Base-by-base conservation (phyloP, 345 rosid species). In the Linum usitatissimum region DNA sequence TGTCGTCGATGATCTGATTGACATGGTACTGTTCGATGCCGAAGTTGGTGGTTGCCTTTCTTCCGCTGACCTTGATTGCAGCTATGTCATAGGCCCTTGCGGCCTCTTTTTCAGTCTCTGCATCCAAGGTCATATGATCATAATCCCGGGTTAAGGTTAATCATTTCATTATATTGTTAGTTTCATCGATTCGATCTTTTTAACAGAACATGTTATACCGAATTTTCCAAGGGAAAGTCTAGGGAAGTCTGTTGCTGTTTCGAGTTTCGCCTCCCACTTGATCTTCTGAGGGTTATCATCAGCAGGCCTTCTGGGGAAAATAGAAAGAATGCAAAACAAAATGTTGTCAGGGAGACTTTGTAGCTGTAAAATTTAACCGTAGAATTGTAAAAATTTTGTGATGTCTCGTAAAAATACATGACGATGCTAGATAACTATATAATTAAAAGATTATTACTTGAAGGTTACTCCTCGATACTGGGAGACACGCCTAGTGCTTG, bases 31-130 rank as follows among this genome's bases (percentile, higher is more conserved):
- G 38, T 4, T 7, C 38, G 8, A 34, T 34, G 38, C 59, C 66
- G 18, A 55, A 78, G 42, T 78, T 78, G 59, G 77, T 65, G 10
- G 59, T 15, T 5, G 38, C 38, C 8, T 34, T 34, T 4, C 4
- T 34, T 34, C 79, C 74, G 57, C 18, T 65, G 30, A 70, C 30
- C 68, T 67, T 68, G 39, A 75, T 73, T 4, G 65, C 62, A 10
- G 82, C 77, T 1, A 79, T 14, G 42, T 79, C 79, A 53, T 63
- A 68, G 0, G 82, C 79, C 42, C 45, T 58, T 1, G 79, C 82
- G 13, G 82, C 82, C 63, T 65, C 68, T 56, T 67, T 75, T 55
- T 73, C 79, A 13, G 73, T 70, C 1, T 55, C 51, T 23, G 28
- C 28, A 23, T 23, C 28, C 28, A 23, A 23, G 28, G 28, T 23